These are phyloP conservation scores for Nepenthes alata DNA, from an alignment of 179 eudicot genomes.

Conservation along the genomic window DNA sequence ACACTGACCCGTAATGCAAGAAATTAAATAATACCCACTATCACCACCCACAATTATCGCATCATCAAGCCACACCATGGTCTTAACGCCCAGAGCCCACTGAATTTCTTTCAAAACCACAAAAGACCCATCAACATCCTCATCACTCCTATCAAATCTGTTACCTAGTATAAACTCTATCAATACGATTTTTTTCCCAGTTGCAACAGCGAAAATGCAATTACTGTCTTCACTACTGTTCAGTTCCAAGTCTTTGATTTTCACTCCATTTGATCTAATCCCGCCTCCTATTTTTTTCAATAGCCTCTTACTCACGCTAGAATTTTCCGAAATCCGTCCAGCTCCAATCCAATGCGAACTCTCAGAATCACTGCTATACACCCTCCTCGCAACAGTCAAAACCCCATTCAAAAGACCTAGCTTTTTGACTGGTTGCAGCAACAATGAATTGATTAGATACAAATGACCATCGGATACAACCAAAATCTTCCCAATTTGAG, in stretches of 20 bases:
- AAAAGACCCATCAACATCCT: slow-evolving; percentile 26
- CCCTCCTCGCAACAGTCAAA: slow-evolving; percentile 39
- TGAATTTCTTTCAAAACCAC: slow-evolving; percentile 54
- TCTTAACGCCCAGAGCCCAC: slow-evolving; percentile 50
- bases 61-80: slow-evolving; percentile 72
- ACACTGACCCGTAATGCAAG: slow-evolving; percentile 49
- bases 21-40: slow-evolving; percentile 58
- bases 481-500: slow-evolving; percentile 28
- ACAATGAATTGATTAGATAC: slow-evolving; percentile 34
- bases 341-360: slow-evolving; percentile 21
- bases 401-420: slow-evolving; percentile 46
- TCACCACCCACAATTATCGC: slow-evolving; percentile 53
- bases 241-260: slow-evolving; percentile 19
- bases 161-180: slow-evolving; percentile 29
- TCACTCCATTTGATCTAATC: slow-evolving; percentile 36
- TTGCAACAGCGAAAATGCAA: slow-evolving; percentile 45
- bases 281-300: slow-evolving; percentile 51
- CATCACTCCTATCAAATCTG: background rate
- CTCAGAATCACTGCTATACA: slow-evolving; percentile 22
- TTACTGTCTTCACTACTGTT: slow-evolving; percentile 19
- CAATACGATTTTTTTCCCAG: slow-evolving; percentile 46
- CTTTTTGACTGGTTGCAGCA: slow-evolving; percentile 34
- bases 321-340: slow-evolving; percentile 2
- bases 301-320: slow-evolving; percentile 29
- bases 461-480: slow-evolving; percentile 51